These are phyloP conservation scores for Chernovozyma sophiae-reginae DNA, from an alignment of 1,139 yeast species.

Conservation along the genomic window DNA sequence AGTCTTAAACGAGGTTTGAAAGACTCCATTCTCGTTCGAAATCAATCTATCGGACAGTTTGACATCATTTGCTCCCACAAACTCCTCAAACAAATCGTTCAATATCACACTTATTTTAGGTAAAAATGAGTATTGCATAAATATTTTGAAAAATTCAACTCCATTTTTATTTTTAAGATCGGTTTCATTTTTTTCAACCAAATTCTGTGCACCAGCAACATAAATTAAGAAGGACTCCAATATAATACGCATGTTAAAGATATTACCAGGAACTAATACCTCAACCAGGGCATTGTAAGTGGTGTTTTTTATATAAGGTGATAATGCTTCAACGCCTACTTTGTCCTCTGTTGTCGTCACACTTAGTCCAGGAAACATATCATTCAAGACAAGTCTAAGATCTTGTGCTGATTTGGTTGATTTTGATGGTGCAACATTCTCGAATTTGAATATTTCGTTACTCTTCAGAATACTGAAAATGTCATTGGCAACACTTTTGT, in stretches of 20 bases:
- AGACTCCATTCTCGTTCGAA: slow-evolving; percentile 6
- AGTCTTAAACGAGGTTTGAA: not conserved
- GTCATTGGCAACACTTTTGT: slow-evolving; percentile 6
- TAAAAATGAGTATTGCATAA: slow-evolving; percentile 61
- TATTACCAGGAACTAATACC: slow-evolving; percentile 66
- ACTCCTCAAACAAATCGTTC: slow-evolving; percentile 27
- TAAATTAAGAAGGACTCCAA: slow-evolving; percentile 59
- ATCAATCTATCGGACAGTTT: not conserved
- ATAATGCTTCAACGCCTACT: slow-evolving; percentile 10
- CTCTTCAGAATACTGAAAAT: slow-evolving; percentile 20
- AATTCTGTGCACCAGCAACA: slow-evolving; percentile 43
- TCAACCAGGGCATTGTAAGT: slow-evolving; percentile 53
- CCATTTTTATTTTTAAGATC: not conserved
- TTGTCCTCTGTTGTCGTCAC: slow-evolving; percentile 17
- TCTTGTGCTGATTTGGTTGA: slow-evolving; percentile 38
- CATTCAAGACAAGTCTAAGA: slow-evolving; percentile 44
- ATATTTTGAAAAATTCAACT: slow-evolving; percentile 52
- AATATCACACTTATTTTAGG: slow-evolving; percentile 62
- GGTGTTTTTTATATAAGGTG: slow-evolving; percentile 60
- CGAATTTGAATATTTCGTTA: slow-evolving; percentile 45
- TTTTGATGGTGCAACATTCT: slow-evolving; percentile 36
- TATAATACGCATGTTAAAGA: slow-evolving; percentile 79
- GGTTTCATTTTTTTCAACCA: slow-evolving; percentile 8
- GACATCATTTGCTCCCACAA: slow-evolving; percentile 20
- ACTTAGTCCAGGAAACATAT: slow-evolving; percentile 60